Evolutionary conservation across 208 protist genomes (phyloP), one percentile per base, ranked within the genome.

Genomic region (Leptomonas seymouri): DNA sequence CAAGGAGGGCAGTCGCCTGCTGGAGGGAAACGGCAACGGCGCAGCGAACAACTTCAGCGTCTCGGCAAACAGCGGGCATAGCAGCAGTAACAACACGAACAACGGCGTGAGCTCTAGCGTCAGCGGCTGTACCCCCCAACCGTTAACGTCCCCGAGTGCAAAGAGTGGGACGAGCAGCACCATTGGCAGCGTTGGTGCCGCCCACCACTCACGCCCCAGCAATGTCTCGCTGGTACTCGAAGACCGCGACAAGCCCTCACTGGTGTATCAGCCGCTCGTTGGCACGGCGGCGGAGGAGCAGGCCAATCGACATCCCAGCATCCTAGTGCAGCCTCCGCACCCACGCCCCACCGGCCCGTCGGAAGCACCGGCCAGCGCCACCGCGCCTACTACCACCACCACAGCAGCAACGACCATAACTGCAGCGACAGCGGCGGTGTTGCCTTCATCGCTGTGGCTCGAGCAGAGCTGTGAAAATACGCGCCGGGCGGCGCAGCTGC

Each of bases 401-500:
- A 21, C 30, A n/a, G 11, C n/a, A 27, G 16, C 39, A 11, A 14
- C 27, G 14, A 27, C 44, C 58, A 31, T 39, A 12, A 21, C 56
- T n/a, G 56, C 54, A 12, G 54, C 2, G 30, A 18, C 34, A 14
- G 16, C 28, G n/a, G 51, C 20, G 59, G 20, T 31, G 30, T n/a
- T 27, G 54, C 34, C 54, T 6, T 45, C 54, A 20, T n/a, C 45
- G 23, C 46, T 54, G 70, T 67, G 64, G 71, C 27, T 64, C 39
- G 71, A 77, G 48, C 71, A 77, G 65, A 80, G 74, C 53, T 71
- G 67, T 20, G 65, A 84, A 2, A 84, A 84, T 66, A 28, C 67
- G 2, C 64, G 56, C 6, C 68, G 74, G 12, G 78, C 74, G 4
- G 20, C 65, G 14, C 67, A 80, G 25, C 61, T 84, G 59, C 64